Evolutionary conservation across 192 early-diverging fungal genomes (phyloP), one percentile per base, ranked within the genome.

Genomic region (Paraglomus occultum): DNA sequence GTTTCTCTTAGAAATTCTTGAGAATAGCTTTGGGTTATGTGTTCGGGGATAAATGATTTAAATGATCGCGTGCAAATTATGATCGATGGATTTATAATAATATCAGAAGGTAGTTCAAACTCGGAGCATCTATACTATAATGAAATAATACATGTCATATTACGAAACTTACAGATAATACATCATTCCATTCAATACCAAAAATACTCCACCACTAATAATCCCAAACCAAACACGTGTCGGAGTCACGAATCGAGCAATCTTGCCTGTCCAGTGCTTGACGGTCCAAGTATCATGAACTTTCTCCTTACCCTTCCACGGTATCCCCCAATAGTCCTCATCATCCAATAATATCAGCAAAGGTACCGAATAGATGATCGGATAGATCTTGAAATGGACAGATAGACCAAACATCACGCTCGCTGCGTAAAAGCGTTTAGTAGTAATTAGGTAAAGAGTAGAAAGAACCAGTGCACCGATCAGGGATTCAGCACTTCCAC

Each of bases 381-480:
- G 96, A 77, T 98, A 99, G 9, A 98, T 94, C 74, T 99, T 99
- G 51, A 98, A 87, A 76, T 99, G 97, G 23, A 99, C 96, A 7
- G 93, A 82, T 8, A 95, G 73, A 6, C 97, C 97, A 82, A 93
- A 97, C 44, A 92, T 50, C 17, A 87, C 77, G 9, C 82, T 80
- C 4, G 90, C 88, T 31, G 83, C 84, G 2, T 75, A 76, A 14
- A 82, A 67, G 43, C 77, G 73, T 51, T 73, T 76, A 10, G 73
- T 78, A 53, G 91, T 84, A 18, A 96, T 73, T 17, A 82, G 77
- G 71, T 93, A 94, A 8, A 97, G 73, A 4, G 88, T 82, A 3
- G 83, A 88, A 23, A 98, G 74, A 0, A 94, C 88, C 71, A 92
- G 83, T 0, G 86, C 87, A 17, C 91, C 89, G 42, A 98, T 80